Base-by-base conservation (phyloP, 106 monocot species). In the Cymbidium sinense region DNA sequence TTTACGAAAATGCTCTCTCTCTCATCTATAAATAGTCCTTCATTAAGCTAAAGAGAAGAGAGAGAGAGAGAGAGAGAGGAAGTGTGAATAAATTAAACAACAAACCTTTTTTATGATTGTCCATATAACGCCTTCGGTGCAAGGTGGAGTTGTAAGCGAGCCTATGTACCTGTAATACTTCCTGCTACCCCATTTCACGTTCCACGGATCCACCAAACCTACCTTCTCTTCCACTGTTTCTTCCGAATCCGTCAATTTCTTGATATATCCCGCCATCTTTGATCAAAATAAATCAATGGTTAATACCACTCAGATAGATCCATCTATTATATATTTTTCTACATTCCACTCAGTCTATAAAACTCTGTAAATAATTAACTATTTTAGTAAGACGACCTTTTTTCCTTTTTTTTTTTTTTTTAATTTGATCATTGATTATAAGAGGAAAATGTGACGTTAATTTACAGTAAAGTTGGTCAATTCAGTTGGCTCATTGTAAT, bases 161-260 rank as follows among this genome's bases (percentile, higher is more conserved):
- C 95, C 95, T 23, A 90, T 72, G 88, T 96, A 96, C 77, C 95
- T 85, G 78, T 87, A 96, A 25, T 96, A 96, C 33, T 91, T 90
- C 70, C 82, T 75, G 74, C 79, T 87, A 11, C 84, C 84, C 62
- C 61, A 76, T 67, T 77, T 82, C 6, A 93, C 50, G 3, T 84
- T 50, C 37, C 85, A 44, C 5, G 93, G 85, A 81, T 93, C 78
- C 2, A 93, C 74, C 34, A 64, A 25, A 2, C 88, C 90, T 28
- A 91, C 64, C 20, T 90, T 77, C 75, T 87, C 88, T 69, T 91
- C 86, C 0, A 51, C 81, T 0, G 77, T 76, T 2, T 70, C 23
- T 2, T 70, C 23, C 12, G 36, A 50, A 70, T 81, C 78, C 11
- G 34, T 35, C 12, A 96, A 10, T 23, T 70, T 83, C 13, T 76